A percentile compares a stretch with the other conserved stretches of the same genome.
Evolutionary conservation across 176 grass and related monocot genomes (phyloP).

Genomic region (Stipa capillata): DNA sequence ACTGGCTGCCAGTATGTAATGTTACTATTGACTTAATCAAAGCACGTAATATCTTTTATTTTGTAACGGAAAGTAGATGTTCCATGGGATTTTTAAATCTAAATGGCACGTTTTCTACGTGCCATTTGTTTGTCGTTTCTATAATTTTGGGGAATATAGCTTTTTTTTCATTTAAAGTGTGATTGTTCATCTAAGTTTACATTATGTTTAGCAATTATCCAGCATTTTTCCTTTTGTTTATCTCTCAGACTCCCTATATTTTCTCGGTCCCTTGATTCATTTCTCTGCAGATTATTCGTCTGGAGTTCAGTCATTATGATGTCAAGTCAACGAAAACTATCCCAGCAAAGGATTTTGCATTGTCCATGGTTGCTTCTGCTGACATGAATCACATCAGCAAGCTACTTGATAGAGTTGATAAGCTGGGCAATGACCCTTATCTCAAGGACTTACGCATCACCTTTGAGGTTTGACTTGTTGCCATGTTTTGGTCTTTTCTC

Average conservation of each 20-base stretch:
- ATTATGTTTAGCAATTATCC: neutral
- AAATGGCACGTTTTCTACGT: neutral
- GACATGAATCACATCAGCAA: slow-evolving; percentile 80
- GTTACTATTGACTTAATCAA: neutral
- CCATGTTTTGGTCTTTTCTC: neutral
- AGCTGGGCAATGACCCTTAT: slow-evolving; percentile 39
- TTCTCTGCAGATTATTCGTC: slow-evolving; percentile 61
- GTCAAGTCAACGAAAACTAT: slow-evolving; percentile 64
- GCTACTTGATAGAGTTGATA: slow-evolving; percentile 67
- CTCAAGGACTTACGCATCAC: slow-evolving; percentile 57
- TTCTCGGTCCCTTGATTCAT: neutral
- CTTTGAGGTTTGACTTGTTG: slow-evolving; percentile 59
- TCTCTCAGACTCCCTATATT: neutral
- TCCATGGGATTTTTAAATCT: neutral
- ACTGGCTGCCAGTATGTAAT: neutral
- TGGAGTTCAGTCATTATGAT: slow-evolving; percentile 93
- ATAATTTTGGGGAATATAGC: neutral
- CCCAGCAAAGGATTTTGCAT: slow-evolving; percentile 77
- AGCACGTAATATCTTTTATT: neutral
- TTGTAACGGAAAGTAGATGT: neutral
- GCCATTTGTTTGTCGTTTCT: neutral
- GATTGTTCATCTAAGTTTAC: neutral
- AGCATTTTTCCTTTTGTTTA: neutral
- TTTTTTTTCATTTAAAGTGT: neutral
- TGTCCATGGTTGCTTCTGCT: slow-evolving; percentile 91